Evolutionary conservation across 495 filamentous ascomycete species (phyloP).

Genomic region (Trichoderma asperelloides): DNA sequence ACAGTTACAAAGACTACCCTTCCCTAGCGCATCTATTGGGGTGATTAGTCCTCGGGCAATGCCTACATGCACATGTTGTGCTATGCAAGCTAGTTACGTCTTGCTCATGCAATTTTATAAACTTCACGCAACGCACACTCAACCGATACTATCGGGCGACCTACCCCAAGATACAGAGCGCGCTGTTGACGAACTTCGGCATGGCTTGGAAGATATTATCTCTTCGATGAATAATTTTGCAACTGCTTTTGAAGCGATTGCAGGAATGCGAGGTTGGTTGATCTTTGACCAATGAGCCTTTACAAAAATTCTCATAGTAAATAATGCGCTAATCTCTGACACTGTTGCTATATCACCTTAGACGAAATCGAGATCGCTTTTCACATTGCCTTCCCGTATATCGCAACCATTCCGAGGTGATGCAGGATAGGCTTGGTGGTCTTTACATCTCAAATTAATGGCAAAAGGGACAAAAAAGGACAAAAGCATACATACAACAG

Average conservation of each 20-base stretch:
- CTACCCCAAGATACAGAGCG: not conserved
- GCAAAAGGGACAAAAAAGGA: too few species aligned
- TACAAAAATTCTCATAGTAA: too few species aligned
- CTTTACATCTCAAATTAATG: too few species aligned
- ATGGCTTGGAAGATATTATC: not conserved
- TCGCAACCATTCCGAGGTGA: not conserved
- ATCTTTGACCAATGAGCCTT: not conserved
- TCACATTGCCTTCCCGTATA: too few species aligned
- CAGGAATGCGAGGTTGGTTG: not conserved
- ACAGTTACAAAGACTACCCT: not conserved
- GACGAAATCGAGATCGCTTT: too few species aligned
- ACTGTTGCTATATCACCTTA: too few species aligned
- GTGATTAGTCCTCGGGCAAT: not conserved
- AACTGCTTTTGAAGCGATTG: not conserved
- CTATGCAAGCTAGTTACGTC: not conserved
- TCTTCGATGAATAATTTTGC: not conserved
- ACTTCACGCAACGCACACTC: not conserved
- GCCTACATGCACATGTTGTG: not conserved
- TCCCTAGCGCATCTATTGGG: not conserved
- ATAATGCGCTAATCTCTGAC: too few species aligned
- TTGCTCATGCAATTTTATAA: not conserved
- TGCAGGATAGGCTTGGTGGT: slow-evolving; percentile 9
- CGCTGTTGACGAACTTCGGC: not conserved
- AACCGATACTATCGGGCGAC: not conserved
- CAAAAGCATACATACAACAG: slow-evolving; percentile 37